Percentiles rank a stretch among this genome's conserved stretches.
These are phyloP conservation scores for Aspergillus texensis DNA, from an alignment of 2,329 filamentous ascomycete genomes.

Conservation along the genomic window DNA sequence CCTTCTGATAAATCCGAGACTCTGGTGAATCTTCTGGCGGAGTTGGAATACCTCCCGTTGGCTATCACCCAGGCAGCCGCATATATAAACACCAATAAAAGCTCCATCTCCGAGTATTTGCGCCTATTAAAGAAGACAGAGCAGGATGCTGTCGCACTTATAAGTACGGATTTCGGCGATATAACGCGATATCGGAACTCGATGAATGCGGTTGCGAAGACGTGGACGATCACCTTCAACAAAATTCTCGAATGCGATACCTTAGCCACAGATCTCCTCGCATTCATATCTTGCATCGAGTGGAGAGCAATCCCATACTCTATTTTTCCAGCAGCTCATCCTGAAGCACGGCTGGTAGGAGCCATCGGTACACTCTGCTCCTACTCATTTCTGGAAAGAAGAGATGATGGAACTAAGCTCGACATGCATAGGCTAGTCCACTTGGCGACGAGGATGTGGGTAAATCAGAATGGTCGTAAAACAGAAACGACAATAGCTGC, in stretches of 20 bases:
- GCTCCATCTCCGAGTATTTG: conserved; percentile 23
- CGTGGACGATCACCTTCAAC: conserved; percentile 41
- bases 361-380: conserved; percentile 35
- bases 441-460: conserved; percentile 37
- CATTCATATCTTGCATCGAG: conserved; percentile 29
- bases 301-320: conserved; percentile 33
- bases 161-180: conserved; percentile 33
- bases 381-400: conserved; percentile 33
- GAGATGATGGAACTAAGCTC: conserved; percentile 10
- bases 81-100: conserved; percentile 17
- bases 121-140: conserved; percentile 19
- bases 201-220: conserved; percentile 35
- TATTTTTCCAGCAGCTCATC: conserved; percentile 28
- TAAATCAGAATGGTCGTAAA: conserved; percentile 18
- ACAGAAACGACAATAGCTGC: conserved; percentile 13
- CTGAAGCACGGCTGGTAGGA: conserved; percentile 14
- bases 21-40: conserved; percentile 13
- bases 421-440: conserved; percentile 38
- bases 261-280: conserved; percentile 36
- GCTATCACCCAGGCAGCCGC: conserved; percentile 17
- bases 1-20: conserved; percentile 2
- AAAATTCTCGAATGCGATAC: conserved; percentile 32
- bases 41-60: conserved; percentile 26
- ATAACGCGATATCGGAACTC: conserved; percentile 28
- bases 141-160: conserved; percentile 5